Base-by-base conservation (phyloP, 495 filamentous ascomycete species). In the Friedmanniomyces simplex region DNA sequence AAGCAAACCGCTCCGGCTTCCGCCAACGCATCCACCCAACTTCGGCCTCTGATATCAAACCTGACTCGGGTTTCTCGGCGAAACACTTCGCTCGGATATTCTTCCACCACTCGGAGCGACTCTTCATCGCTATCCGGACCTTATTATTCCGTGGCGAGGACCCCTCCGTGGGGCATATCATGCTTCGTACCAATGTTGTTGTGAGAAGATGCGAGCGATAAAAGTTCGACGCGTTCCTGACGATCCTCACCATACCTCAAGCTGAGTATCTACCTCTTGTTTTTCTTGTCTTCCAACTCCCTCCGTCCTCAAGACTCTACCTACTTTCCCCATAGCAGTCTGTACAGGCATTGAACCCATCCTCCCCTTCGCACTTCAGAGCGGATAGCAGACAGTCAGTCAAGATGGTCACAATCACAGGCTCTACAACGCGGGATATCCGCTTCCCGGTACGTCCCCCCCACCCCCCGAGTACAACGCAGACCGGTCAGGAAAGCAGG, bases 351-450 rank as follows among this genome's bases (percentile, higher is more conserved):
- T 37, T n/a, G n/a, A n/a, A n/a, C n/a, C n/a, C n/a, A n/a, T n/a
- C n/a, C n/a, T n/a, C n/a, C n/a, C n/a, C n/a, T n/a, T n/a, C n/a
- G n/a, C n/a, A n/a, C n/a, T n/a, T n/a, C n/a, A n/a, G n/a, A n/a
- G n/a, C n/a, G n/a, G n/a, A n/a, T n/a, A n/a, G n/a, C n/a, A n/a
- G n/a, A n/a, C n/a, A 37, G 34, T 8, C 16, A 8, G 34, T 37
- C 34, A 37, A 37, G 34, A 82, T 79, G 77, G 82, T 94, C 63
- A 91, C 84, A 32, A 91, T 96, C 71, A 91, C 86, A 53, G 78
- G 82, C 55, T 87, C 81, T 69, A 78, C 77, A 61, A 91, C 88
- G 47, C 79, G 86, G 63, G 90, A 96, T 74, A 87, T 96, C 68
- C 82, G 90, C 67, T 96, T 96, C 74, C 90, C 90, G 34, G 82